phyloP scores from a whole-genome alignment of 2,329 filamentous ascomycete species.

The Penicillium sp. region DNA sequence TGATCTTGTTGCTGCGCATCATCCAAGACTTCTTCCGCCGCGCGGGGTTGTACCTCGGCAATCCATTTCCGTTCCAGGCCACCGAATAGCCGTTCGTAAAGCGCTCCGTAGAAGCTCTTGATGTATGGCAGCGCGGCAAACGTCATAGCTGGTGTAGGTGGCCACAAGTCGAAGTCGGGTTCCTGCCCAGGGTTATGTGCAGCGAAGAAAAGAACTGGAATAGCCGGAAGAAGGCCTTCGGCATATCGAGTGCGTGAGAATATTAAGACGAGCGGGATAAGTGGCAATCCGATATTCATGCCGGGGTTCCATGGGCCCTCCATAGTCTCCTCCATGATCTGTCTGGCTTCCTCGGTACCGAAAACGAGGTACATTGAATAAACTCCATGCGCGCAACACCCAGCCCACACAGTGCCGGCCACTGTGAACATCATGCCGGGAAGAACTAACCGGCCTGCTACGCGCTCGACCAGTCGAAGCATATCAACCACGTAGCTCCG shows the following conservation, averaged over 20 bases:
- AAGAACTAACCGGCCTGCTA: slow-evolving; percentile 59
- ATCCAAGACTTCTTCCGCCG: slow-evolving; percentile 40
- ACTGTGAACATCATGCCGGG: slow-evolving; percentile 59
- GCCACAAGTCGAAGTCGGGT: slow-evolving; percentile 59
- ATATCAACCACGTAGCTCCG: slow-evolving; percentile 69
- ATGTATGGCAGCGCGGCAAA: slow-evolving; percentile 66
- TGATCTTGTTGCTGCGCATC: slow-evolving; percentile 36
- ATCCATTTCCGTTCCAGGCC: slow-evolving; percentile 60
- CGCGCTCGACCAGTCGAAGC: slow-evolving; percentile 57
- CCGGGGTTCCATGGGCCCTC: slow-evolving; percentile 47
- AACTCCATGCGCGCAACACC: slow-evolving; percentile 57
- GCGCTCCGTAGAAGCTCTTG: slow-evolving; percentile 60
- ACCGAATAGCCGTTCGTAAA: slow-evolving; percentile 60
- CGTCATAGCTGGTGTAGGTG: slow-evolving; percentile 63
- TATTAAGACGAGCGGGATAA: slow-evolving; percentile 66
- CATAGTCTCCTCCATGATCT: slow-evolving; percentile 49
- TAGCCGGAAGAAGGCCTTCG: slow-evolving; percentile 61
- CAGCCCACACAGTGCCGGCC: slow-evolving; percentile 49
- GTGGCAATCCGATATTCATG: slow-evolving; percentile 59
- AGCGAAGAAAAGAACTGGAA: slow-evolving; percentile 58
- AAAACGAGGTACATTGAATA: slow-evolving; percentile 65
- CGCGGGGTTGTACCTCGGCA: slow-evolving; percentile 59
- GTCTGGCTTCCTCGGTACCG: slow-evolving; percentile 58
- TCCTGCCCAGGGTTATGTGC: slow-evolving; percentile 45
- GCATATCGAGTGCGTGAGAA: slow-evolving; percentile 64